These are phyloP conservation scores for Pichia ethanolica DNA, from an alignment of 805 yeast species.

Conservation along the genomic window DNA sequence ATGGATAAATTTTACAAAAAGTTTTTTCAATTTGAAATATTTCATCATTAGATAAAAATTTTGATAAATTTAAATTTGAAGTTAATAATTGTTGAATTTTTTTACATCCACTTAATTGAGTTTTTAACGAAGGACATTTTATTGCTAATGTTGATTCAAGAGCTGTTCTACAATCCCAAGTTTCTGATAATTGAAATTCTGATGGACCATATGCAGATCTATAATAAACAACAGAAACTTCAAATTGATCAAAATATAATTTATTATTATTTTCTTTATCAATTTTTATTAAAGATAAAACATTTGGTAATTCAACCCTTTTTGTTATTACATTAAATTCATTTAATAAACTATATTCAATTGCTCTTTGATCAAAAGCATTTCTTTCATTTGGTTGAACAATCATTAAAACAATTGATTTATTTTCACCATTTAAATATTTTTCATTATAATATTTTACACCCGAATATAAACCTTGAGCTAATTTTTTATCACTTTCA, in stretches of 20 bases:
- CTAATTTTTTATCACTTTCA: conserved; percentile 52
- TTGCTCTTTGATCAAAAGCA: conserved; percentile 81
- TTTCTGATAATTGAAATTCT: conserved; percentile 58
- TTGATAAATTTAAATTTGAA: conserved; percentile 36
- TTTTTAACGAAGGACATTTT: conserved; percentile 83
- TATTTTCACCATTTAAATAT: conserved; percentile 17
- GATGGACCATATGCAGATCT: conserved; percentile 84
- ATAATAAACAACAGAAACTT: conserved; percentile 82
- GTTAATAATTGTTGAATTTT: conserved; percentile 89
- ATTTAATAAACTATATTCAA: conserved; percentile 63
- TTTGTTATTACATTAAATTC: conserved; percentile 51
- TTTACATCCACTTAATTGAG: conserved; percentile 90
- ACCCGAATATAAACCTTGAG: conserved; percentile 64
- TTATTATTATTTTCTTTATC: conserved; percentile 39
- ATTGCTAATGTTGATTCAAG: conserved; percentile 75
- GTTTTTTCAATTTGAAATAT: conserved; percentile 37
- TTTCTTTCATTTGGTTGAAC: conserved; percentile 85
- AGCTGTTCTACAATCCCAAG: conserved; percentile 72
- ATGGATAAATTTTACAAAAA: conserved; percentile 81
- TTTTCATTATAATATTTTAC: conserved; percentile 44
- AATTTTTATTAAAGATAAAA: conserved; percentile 35
- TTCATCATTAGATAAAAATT: conserved; percentile 27
- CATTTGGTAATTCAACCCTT: conserved; percentile 62
- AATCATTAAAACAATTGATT: conserved; percentile 61
- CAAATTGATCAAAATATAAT: conserved; percentile 49